Conservation (phyloP, 2,329 filamentous ascomycete genomes). For the Epichloe baconii region DNA sequence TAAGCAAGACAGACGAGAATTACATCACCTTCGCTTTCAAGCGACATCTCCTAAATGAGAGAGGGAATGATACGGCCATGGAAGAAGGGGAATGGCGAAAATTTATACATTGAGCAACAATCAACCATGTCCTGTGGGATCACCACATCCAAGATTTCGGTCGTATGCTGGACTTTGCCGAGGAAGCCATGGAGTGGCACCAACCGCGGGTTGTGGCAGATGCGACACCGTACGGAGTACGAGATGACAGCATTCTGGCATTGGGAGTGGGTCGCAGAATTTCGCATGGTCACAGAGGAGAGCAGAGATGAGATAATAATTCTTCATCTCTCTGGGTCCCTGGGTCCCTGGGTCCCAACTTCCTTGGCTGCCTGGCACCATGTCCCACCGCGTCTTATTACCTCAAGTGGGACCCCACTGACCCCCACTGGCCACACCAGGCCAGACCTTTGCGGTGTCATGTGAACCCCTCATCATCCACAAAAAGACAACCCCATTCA, state of each 20-base stretch:
- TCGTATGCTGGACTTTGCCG: not conserved
- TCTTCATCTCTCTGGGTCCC: no score
- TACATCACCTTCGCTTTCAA: not conserved
- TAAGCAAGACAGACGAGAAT: no score
- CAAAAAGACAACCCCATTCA: conserved; percentile 1
- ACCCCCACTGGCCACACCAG: not conserved
- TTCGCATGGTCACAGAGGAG: not conserved
- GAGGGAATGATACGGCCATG: no score
- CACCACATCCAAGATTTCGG: not conserved
- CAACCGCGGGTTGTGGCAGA: no score
- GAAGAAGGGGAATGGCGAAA: no score
- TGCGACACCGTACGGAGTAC: no score
- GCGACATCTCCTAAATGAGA: no score
- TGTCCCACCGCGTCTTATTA: not conserved
- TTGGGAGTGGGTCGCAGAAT: not conserved
- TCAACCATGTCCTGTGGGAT: not conserved
- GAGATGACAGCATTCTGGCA: not conserved
- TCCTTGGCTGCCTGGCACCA: not conserved
- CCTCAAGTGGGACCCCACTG: conserved; percentile 3
- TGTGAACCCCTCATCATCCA: conserved; percentile 3
- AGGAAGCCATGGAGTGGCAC: no score
- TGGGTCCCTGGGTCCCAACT: not conserved
- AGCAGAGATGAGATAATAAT: no score
- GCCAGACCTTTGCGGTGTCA: not conserved
- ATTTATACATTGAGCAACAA: no score